Conservation (phyloP, 495 filamentous ascomycete species). For the Podospora pseudocomata region DNA sequence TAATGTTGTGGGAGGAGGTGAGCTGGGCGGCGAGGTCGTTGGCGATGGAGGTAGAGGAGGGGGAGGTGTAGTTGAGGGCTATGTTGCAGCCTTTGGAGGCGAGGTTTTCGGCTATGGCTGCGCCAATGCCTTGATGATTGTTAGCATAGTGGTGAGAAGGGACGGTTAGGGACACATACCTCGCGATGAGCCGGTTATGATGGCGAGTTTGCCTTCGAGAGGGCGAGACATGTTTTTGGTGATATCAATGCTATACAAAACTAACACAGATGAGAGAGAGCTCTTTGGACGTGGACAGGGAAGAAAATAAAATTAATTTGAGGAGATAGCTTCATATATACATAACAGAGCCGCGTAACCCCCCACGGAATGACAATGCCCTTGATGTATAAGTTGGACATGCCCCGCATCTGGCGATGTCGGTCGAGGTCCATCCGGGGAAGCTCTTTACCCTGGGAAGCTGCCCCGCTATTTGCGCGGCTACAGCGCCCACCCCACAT, state of each 20-base stretch:
- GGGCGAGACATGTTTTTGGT: slow-evolving; percentile 32
- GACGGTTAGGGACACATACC: slow-evolving; percentile 41
- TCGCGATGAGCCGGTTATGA: slow-evolving; percentile 74
- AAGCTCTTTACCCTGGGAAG: background rate
- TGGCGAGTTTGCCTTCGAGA: slow-evolving; percentile 66
- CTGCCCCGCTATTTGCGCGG: slow-evolving; percentile 37
- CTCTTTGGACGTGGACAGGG: background rate
- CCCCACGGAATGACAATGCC: slow-evolving; percentile 5
- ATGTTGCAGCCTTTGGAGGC: slow-evolving; percentile 68
- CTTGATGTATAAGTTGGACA: background rate
- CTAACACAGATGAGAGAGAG: background rate
- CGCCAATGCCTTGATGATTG: slow-evolving; percentile 73
- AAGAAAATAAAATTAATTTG: background rate
- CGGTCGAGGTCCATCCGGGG: slow-evolving; percentile 3
- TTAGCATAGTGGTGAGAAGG: slow-evolving; percentile 4
- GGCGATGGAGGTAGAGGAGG: slow-evolving; percentile 30
- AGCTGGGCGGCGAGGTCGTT: slow-evolving; percentile 40
- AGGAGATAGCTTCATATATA: slow-evolving; percentile 11
- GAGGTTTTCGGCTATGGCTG: slow-evolving; percentile 75
- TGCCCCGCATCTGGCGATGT: slow-evolving; percentile 18
- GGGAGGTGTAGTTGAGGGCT: slow-evolving; percentile 67
- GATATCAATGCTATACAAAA: background rate
- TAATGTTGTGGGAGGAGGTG: slow-evolving; percentile 37
- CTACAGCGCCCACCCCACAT: slow-evolving; percentile 19
- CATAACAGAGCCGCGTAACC: slow-evolving; percentile 4